Evolutionary conservation across 768 basidiomycete genomes (phyloP), one percentile per base, ranked within the genome.

Genomic region (Hypholoma fasciculare): DNA sequence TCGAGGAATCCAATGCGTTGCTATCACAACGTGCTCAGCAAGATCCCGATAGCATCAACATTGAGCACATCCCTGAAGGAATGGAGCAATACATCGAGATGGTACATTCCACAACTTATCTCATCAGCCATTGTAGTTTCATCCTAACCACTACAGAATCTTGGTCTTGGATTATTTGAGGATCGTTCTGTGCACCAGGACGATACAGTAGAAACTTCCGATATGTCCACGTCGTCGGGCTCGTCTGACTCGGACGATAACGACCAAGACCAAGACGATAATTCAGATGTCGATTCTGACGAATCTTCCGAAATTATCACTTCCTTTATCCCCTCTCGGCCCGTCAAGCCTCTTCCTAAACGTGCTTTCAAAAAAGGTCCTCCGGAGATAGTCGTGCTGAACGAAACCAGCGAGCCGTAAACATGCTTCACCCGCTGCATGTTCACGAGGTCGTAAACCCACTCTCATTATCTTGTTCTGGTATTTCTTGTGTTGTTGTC

Each of bases 141-240:
- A 54, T 56, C 44, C 61, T 34, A 52, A 57, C 42, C 14, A 55
- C 30, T 49, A 39, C 69, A 88, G 87, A 84, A 87, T 66, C 79
- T 88, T 30, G 87, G 87, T 16, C 74, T 88, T 0, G 87, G 87
- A 17, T 74, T 88, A 9, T 86, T 86, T 62, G 83, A 85, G 65
- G 72, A 78, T 43, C 70, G 70, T 14, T 67, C 69, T 20, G 60
- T 65, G 42, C 47, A 42, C 13, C 66, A 56, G 48, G 56, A 51
- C 14, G 60, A 63, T 26, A 56, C 61, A 43, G 61, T 65, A 30
- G 67, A 72, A 50, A 72, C 73, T 53, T 66, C 69, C 7, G 65
- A 70, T 52, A 71, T 73, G 67, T 72, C 69, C 37, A 65, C 68
- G 14, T 69, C 71, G 0, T 71, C 65, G 30, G 60, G 65, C 51